A percentile compares a stretch with the other conserved stretches of the same genome.
phyloP scores from a whole-genome alignment of 2,329 filamentous ascomycete species.

The Claviceps africana region DNA sequence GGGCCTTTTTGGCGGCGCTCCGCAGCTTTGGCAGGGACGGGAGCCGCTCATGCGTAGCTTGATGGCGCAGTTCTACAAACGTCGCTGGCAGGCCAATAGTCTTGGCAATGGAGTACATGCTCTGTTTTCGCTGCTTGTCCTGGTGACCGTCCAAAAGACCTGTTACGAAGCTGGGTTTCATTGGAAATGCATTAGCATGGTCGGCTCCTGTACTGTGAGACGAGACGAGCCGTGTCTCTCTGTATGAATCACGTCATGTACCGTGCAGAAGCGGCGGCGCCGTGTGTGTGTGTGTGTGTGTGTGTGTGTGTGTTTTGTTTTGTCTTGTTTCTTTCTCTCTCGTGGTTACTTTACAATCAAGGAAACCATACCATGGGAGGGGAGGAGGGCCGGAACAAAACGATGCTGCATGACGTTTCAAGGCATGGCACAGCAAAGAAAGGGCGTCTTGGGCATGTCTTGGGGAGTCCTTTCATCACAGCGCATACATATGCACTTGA shows the following conservation, averaged over 20 bases:
- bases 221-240: neutral
- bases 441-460: neutral
- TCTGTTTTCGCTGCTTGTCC: slow-evolving; percentile 51
- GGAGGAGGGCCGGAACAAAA: neutral
- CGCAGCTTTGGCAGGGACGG: slow-evolving; percentile 63
- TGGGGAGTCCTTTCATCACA: neutral
- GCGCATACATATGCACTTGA: neutral
- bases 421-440: neutral
- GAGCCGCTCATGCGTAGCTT: slow-evolving; percentile 79
- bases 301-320: neutral
- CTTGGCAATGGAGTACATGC: slow-evolving; percentile 59
- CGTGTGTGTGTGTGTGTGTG: neutral
- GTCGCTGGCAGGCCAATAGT: slow-evolving; percentile 56
- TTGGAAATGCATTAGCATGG: neutral
- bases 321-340: neutral
- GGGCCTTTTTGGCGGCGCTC: slow-evolving; percentile 51
- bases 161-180: slow-evolving; percentile 52
- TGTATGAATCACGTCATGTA: neutral
- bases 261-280: neutral
- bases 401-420: neutral
- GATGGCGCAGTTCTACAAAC: slow-evolving; percentile 80
- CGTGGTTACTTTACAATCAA: neutral
- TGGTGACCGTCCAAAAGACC: slow-evolving; percentile 64
- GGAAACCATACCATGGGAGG: neutral
- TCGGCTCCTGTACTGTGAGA: neutral